Evolutionary conservation across 208 protist genomes (phyloP), one percentile per base, ranked within the genome.

Genomic region (Tritrichomonas foetus): DNA sequence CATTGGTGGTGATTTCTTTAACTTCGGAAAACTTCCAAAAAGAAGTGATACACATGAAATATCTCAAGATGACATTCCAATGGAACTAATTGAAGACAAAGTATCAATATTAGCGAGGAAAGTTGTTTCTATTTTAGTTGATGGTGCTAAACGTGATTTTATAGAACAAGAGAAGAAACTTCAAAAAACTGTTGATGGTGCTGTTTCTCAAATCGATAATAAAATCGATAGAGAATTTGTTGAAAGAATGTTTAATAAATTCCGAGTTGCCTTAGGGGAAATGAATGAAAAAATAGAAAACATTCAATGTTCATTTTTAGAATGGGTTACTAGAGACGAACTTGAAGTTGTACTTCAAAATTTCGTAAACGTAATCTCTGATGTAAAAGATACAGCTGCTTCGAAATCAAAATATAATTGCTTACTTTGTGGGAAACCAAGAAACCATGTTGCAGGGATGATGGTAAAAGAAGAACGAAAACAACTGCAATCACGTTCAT

Each of bases 161-260:
- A 39, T 50, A 3, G 74, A 82, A 50, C 27, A 27, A 82, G 39
- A 47, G 3, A 8, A 50, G 30, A 16, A 82, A 14, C 30, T 82
- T 20, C 33, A 49, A 36, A 89, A 89, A 50, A 57, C 44, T 1
- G 30, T 47, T 11, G 47, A 89, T 30, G 11, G 0, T n/a, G 8
- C 57, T 36, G 27, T 89, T 0, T 27, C 25, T 50, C 27, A 53
- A 36, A 49, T 89, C 0, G 78, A 89, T 36, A 53, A 89, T 16
- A 89, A 89, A 61, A 50, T 89, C 9, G 78, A 89, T 57, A 25
- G 78, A 9, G 78, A 89, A 3, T 89, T 89, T 57, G 78, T 89
- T 2, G 78, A 89, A 89, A 89, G 78, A 89, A 89, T 89, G 78
- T 89, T 89, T 57, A 49, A 89, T 57, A 53, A 36, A 39, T 44